Percentiles rank a stretch among this genome's conserved stretches.
These are phyloP conservation scores for Ceratocystis variospora DNA, from an alignment of 2,329 filamentous ascomycete genomes.

Conservation along the genomic window DNA sequence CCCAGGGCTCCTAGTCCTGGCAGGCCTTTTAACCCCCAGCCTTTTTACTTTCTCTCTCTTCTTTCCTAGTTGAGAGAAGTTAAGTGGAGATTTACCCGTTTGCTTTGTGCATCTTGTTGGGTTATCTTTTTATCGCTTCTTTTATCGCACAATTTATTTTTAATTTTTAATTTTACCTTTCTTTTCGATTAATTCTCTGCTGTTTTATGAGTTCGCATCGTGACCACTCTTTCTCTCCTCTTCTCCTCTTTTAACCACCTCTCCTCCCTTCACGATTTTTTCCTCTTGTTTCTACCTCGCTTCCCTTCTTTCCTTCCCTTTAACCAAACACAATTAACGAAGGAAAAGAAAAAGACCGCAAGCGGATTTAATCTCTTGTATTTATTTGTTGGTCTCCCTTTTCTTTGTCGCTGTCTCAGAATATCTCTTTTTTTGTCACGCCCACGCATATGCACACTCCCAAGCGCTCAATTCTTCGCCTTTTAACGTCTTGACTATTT, in stretches of 20 bases:
- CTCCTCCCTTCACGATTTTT: background rate
- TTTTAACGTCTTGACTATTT: background rate
- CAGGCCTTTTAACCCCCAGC: background rate
- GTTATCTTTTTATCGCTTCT: slow-evolving; percentile 4
- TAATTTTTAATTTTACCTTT: background rate
- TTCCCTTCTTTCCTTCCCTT: slow-evolving; percentile 1
- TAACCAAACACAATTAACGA: background rate
- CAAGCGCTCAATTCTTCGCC: background rate
- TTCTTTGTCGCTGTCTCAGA: background rate
- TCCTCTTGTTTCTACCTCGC: slow-evolving; percentile 6
- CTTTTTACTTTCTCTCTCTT: background rate
- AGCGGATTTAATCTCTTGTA: slow-evolving; percentile 6
- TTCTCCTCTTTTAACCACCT: background rate
- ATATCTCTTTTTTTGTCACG: slow-evolving; percentile 6
- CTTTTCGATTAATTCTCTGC: background rate
- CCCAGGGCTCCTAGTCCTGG: background rate
- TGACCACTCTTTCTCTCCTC: background rate
- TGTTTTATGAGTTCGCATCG: background rate
- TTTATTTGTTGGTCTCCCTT: background rate
- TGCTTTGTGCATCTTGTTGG: background rate
- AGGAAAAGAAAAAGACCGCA: background rate
- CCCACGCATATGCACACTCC: background rate
- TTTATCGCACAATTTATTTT: background rate
- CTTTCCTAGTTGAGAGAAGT: no score
- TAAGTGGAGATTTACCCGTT: background rate